These are phyloP conservation scores for Ustilago bromivora DNA, from an alignment of 1,284 basidiomycete genomes.

Conservation along the genomic window DNA sequence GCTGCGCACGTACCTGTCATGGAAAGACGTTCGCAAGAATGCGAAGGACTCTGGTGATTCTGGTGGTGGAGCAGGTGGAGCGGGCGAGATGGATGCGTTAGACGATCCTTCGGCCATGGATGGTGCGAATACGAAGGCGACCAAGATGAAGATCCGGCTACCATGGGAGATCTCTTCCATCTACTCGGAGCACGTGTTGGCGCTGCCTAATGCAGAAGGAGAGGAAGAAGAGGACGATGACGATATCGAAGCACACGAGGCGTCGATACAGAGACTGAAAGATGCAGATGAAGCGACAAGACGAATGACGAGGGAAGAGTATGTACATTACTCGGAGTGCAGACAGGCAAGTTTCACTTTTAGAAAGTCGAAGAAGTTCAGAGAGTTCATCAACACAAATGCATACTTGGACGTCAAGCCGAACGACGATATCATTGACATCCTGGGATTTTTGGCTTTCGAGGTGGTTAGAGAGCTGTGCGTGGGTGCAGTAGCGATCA, in stretches of 20 bases:
- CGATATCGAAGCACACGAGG: conserved; percentile 94
- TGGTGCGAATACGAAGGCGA: conserved; percentile 77
- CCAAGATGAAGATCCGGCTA: conserved; percentile 92
- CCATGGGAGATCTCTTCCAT: conserved; percentile 96
- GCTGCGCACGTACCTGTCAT: conserved; percentile 91
- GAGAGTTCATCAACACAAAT: conserved; percentile 93
- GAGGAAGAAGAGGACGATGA: conserved; percentile 89
- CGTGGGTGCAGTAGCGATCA: conserved; percentile 71
- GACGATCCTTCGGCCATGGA: conserved; percentile 40
- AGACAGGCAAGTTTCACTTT: conserved; percentile 97
- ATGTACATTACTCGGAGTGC: conserved; percentile 97
- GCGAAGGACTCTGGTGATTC: conserved; percentile 80
- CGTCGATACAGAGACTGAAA: conserved; percentile 82
- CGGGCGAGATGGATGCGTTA: conserved; percentile 37
- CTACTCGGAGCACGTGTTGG: conserved; percentile 74
- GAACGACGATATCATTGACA: conserved; percentile 95
- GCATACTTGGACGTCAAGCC: conserved; percentile 88
- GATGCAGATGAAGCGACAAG: conserved; percentile 93
- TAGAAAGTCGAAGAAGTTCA: conserved; percentile 86
- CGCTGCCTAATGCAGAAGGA: conserved; percentile 81
- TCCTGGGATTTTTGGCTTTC: conserved; percentile 95
- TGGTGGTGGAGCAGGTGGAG: conserved; percentile 74
- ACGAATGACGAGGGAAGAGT: conserved; percentile 95
- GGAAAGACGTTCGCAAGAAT: conserved; percentile 97
- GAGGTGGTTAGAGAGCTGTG: conserved; percentile 95